Percentiles rank a stretch among this genome's conserved stretches.
Evolutionary conservation across 257 asterid species (phyloP).

Genomic region (Solanum chmielewskii): DNA sequence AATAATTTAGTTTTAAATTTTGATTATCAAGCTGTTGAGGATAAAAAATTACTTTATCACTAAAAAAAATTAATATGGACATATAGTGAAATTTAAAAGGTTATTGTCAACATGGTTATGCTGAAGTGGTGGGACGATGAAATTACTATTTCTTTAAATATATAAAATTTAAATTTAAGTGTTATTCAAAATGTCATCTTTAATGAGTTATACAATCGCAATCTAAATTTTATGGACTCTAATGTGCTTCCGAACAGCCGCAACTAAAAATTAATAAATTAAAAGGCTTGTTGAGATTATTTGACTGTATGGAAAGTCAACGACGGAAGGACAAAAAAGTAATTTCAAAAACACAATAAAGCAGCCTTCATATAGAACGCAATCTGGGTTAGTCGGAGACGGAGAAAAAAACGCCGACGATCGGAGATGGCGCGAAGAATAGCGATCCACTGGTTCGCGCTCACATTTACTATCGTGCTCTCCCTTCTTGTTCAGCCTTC

Average conservation of each 20-base stretch:
- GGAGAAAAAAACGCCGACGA: not conserved
- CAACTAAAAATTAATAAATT: too few relatives aligned
- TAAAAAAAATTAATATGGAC: not conserved
- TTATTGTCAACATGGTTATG: too few relatives aligned
- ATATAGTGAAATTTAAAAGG: not conserved
- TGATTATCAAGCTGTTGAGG: not conserved
- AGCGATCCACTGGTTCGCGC: slow-evolving; percentile 36
- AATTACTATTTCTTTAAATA: too few relatives aligned
- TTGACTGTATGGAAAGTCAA: not conserved
- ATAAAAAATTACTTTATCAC: too few relatives aligned
- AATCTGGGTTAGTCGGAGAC: not conserved
- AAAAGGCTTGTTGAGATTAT: not conserved
- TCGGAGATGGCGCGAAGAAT: not conserved
- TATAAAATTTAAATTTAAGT: too few relatives aligned
- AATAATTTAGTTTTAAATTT: not conserved
- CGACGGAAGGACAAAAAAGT: not conserved
- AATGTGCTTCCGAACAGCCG: too few relatives aligned
- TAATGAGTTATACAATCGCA: too few relatives aligned
- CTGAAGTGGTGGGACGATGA: too few relatives aligned
- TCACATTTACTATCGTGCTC: slow-evolving; percentile 24
- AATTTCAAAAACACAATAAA: not conserved
- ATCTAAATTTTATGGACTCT: too few relatives aligned
- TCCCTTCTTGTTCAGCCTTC: slow-evolving; percentile 56
- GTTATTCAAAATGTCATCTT: fast-evolving
- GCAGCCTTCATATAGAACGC: not conserved